phyloP scores from a whole-genome alignment of 208 protist genomes.

The Lotmaria passim region DNA sequence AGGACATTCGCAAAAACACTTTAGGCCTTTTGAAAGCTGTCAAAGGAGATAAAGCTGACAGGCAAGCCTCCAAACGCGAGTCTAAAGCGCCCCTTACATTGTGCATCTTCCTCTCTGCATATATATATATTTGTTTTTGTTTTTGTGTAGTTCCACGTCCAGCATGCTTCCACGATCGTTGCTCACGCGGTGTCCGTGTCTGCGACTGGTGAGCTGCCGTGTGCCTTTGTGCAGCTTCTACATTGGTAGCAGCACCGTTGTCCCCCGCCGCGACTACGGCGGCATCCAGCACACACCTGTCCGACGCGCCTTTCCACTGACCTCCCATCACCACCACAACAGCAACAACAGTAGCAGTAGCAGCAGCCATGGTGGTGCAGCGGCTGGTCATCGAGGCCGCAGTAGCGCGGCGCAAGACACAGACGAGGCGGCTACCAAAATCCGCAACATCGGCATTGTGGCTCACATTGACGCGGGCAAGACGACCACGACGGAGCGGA shows the following conservation, averaged over 20 bases:
- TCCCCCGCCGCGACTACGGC: not conserved
- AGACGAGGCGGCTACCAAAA: constrained; percentile 32
- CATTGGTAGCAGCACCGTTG: not conserved
- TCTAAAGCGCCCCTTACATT: too few relatives aligned
- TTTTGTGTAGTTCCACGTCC: not conserved
- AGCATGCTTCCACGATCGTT: not conserved
- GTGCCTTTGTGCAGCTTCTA: not conserved
- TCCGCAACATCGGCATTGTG: constrained; percentile 96
- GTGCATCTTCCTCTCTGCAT: too few relatives aligned
- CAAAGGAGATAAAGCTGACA: too few relatives aligned
- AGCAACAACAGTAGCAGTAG: not conserved
- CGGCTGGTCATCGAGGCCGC: not conserved
- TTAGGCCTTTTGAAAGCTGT: too few relatives aligned
- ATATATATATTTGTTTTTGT: too few relatives aligned
- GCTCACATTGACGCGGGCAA: constrained; percentile 97
- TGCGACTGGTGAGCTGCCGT: not conserved
- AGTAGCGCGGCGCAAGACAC: not conserved
- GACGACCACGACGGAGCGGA: constrained; percentile 95
- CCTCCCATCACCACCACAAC: too few relatives aligned
- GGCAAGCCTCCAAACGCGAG: too few relatives aligned
- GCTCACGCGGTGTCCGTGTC: not conserved
- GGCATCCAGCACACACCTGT: not conserved
- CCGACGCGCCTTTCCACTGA: not conserved
- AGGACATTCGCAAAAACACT: too few relatives aligned
- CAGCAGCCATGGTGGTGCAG: too few relatives aligned